These are phyloP conservation scores for Cynara cardunculus DNA, from an alignment of 129 eudicot species.

Conservation along the genomic window DNA sequence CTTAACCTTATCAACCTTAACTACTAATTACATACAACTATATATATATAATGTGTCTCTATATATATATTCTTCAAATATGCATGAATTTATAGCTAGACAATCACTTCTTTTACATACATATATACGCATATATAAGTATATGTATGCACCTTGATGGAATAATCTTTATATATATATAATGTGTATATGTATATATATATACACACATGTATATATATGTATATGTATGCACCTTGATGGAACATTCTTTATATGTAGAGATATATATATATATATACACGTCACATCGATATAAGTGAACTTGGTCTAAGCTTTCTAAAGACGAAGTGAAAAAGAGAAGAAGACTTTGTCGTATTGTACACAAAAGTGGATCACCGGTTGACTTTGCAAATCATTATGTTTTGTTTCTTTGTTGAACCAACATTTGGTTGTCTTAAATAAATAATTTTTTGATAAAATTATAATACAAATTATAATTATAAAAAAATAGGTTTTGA, in stretches of 20 bases:
- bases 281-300: slow-evolving; percentile 18
- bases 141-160: neutral
- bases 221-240: neutral
- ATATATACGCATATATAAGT: neutral
- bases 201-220: neutral
- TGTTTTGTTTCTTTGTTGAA: neutral
- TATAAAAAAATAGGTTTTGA: neutral
- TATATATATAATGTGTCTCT: neutral
- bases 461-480: no score
- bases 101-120: slow-evolving; percentile 1
- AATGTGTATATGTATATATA: slow-evolving; percentile 8
- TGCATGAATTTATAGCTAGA: slow-evolving; percentile 15
- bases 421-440: neutral
- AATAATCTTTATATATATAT: neutral
- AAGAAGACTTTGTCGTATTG: slow-evolving; percentile 29
- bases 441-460: no score
- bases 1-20: neutral
- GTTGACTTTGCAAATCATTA: slow-evolving; percentile 16
- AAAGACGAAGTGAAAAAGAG: slow-evolving; percentile 16
- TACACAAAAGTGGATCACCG: slow-evolving; percentile 2
- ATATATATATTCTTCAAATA: slow-evolving; percentile 15
- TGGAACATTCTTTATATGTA: neutral
- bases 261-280: neutral
- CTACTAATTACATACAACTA: neutral
- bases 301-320: slow-evolving; percentile 31